Evolutionary conservation across 2,329 filamentous ascomycete species (phyloP).

Genomic region (Thelonectria rubi): DNA sequence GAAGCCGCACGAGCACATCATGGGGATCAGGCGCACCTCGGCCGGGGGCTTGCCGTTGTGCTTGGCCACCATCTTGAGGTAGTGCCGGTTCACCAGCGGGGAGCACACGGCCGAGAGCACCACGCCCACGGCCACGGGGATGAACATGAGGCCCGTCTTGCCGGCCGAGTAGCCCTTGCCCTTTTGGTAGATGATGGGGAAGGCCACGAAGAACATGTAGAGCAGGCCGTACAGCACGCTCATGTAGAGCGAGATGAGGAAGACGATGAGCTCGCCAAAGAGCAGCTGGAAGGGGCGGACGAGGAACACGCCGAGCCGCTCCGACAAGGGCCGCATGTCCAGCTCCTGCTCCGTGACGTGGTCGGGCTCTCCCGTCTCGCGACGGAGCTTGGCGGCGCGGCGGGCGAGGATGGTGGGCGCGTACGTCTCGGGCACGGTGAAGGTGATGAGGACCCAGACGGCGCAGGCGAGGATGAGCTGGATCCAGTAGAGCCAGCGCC

Average conservation of each 20-base stretch:
- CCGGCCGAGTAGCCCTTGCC: slow-evolving; percentile 81
- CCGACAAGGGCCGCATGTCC: slow-evolving; percentile 72
- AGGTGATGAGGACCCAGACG: slow-evolving; percentile 79
- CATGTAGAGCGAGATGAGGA: slow-evolving; percentile 88
- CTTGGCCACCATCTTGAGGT: slow-evolving; percentile 69
- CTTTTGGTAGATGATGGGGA: slow-evolving; percentile 75
- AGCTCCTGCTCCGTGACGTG: slow-evolving; percentile 85
- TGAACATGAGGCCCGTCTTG: slow-evolving; percentile 86
- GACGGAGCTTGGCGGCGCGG: slow-evolving; percentile 76
- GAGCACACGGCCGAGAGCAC: slow-evolving; percentile 71
- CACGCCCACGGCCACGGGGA: slow-evolving; percentile 81
- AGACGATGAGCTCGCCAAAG: slow-evolving; percentile 84
- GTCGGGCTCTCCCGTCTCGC: slow-evolving; percentile 70
- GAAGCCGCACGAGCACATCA: slow-evolving; percentile 81
- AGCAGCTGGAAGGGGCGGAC: slow-evolving; percentile 86
- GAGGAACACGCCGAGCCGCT: slow-evolving; percentile 78
- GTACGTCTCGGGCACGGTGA: slow-evolving; percentile 92
- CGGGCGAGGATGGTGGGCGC: slow-evolving; percentile 78
- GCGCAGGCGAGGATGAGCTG: slow-evolving; percentile 78
- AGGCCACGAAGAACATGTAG: slow-evolving; percentile 82
- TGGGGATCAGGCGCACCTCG: slow-evolving; percentile 81
- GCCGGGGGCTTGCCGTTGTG: slow-evolving; percentile 79
- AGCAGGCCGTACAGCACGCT: slow-evolving; percentile 78
- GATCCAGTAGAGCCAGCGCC: slow-evolving; percentile 90
- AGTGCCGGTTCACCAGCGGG: slow-evolving; percentile 83